These are phyloP conservation scores for Penicillium palitans DNA, from an alignment of 2,329 filamentous ascomycete species.

Conservation along the genomic window DNA sequence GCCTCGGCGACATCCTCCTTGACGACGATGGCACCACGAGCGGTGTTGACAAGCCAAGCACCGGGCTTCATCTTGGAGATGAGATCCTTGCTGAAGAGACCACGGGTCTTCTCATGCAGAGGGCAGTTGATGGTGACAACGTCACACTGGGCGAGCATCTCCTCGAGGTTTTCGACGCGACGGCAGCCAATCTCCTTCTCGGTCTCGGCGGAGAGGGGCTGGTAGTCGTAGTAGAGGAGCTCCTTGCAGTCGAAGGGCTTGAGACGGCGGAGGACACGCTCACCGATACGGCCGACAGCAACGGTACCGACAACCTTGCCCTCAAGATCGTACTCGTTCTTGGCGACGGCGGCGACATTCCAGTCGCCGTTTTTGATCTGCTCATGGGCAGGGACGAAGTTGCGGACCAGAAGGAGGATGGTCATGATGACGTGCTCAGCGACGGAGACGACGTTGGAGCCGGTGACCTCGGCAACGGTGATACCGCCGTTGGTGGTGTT, in stretches of 20 bases:
- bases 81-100: slow-evolving; percentile 97
- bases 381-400: slow-evolving; percentile 98
- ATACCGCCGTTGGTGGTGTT: slow-evolving; percentile 98
- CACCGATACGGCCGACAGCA: slow-evolving; percentile 93
- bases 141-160: slow-evolving; percentile 91
- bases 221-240: slow-evolving; percentile 99
- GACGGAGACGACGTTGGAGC: slow-evolving; percentile 97
- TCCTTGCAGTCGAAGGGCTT: slow-evolving; percentile 99
- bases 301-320: slow-evolving; percentile 97
- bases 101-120: slow-evolving; percentile 94
- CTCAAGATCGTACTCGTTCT: slow-evolving; percentile 98
- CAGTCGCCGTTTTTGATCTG: slow-evolving; percentile 85
- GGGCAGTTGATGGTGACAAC: slow-evolving; percentile 99
- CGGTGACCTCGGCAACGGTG: slow-evolving; percentile 96
- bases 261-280: slow-evolving; percentile 92
- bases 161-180: slow-evolving; percentile 84
- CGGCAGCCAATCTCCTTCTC: slow-evolving; percentile 96
- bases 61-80: slow-evolving; percentile 99
- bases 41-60: slow-evolving; percentile 97
- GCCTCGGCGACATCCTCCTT: slow-evolving; percentile 98
- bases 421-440: slow-evolving; percentile 99
- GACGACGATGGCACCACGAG: slow-evolving; percentile 96
- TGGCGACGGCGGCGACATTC: slow-evolving; percentile 93
- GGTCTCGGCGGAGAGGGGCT: slow-evolving; percentile 79
- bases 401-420: slow-evolving; percentile 91